Percentiles rank a stretch among this genome's conserved stretches.
phyloP scores from a whole-genome alignment of 2,329 filamentous ascomycete species.

The Aureobasidium sp. region DNA sequence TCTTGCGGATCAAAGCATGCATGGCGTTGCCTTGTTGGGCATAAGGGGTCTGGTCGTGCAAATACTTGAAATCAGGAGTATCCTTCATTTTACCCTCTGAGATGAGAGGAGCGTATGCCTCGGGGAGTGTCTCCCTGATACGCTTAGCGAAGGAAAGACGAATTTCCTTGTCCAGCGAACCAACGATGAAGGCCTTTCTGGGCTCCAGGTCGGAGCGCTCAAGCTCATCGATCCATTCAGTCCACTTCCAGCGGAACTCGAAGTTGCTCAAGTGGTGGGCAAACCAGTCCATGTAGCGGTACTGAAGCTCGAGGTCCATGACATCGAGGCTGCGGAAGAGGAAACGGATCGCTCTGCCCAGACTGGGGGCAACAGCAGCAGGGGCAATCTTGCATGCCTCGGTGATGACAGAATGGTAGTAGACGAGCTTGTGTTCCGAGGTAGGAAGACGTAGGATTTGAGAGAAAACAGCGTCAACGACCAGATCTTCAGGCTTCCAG shows the following conservation, averaged over 20 bases:
- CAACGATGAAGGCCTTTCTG: conserved; percentile 86
- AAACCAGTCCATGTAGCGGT: conserved; percentile 96
- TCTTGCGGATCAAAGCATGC: conserved; percentile 70
- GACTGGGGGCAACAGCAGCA: conserved; percentile 87
- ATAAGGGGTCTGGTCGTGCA: conserved; percentile 68
- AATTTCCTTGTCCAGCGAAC: conserved; percentile 92
- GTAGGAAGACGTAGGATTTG: conserved; percentile 83
- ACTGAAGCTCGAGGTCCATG: conserved; percentile 79
- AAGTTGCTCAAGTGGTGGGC: conserved; percentile 97
- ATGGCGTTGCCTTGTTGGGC: conserved; percentile 78
- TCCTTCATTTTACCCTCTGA: conserved; percentile 87
- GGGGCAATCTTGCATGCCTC: conserved; percentile 95
- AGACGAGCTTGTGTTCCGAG: conserved; percentile 89
- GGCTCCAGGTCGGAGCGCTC: conserved; percentile 70
- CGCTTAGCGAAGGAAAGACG: conserved; percentile 92
- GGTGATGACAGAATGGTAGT: conserved; percentile 91
- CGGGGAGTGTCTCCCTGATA: conserved; percentile 87
- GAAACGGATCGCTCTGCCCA: conserved; percentile 87
- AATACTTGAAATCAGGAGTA: conserved; percentile 91
- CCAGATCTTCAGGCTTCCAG: conserved; percentile 97
- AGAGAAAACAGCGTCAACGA: conserved; percentile 95
- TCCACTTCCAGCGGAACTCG: conserved; percentile 99
- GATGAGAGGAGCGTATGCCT: conserved; percentile 74
- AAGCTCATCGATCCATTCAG: conserved; percentile 89
- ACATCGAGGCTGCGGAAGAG: conserved; percentile 75